Evolutionary conservation across 352 stramenopile genomes (phyloP).

Genomic region (Globisporangium carolinianum): DNA sequence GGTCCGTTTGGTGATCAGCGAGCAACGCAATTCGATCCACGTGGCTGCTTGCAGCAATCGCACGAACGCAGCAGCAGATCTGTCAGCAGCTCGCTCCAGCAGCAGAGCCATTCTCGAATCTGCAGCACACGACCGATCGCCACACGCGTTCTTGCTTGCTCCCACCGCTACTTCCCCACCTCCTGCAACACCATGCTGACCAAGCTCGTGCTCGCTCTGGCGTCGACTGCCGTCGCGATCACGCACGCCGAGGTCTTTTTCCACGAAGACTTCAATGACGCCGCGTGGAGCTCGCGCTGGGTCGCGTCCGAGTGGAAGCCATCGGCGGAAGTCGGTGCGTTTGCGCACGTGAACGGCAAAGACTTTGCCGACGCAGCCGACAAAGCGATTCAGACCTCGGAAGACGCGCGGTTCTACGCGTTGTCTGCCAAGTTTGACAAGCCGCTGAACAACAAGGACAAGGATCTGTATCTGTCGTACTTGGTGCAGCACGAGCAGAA

Average conservation of each 20-base stretch:
- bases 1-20: too few relatives aligned
- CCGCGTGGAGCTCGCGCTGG: slow-evolving; percentile 61
- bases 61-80: neutral
- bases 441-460: slow-evolving; percentile 86
- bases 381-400: slow-evolving; percentile 93
- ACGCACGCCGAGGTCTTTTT: slow-evolving; percentile 86
- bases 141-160: neutral
- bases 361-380: slow-evolving; percentile 86
- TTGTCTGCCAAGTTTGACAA: slow-evolving; percentile 90
- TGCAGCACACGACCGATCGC: slow-evolving; percentile 2
- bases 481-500: slow-evolving; percentile 95
- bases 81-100: neutral
- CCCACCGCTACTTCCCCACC: too few relatives aligned
- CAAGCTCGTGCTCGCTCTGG: slow-evolving; percentile 47
- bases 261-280: slow-evolving; percentile 92
- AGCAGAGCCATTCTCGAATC: slow-evolving; percentile 2
- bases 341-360: slow-evolving; percentile 91
- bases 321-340: slow-evolving; percentile 90
- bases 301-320: slow-evolving; percentile 95
- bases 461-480: slow-evolving; percentile 94
- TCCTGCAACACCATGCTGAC: slow-evolving; percentile 36
- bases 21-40: neutral
- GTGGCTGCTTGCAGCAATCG: neutral
- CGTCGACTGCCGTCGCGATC: slow-evolving; percentile 38
- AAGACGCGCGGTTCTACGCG: slow-evolving; percentile 97